Evolutionary conservation across 768 basidiomycete species (phyloP).

Genomic region (Pseudohyphozyma bogoriensis): DNA sequence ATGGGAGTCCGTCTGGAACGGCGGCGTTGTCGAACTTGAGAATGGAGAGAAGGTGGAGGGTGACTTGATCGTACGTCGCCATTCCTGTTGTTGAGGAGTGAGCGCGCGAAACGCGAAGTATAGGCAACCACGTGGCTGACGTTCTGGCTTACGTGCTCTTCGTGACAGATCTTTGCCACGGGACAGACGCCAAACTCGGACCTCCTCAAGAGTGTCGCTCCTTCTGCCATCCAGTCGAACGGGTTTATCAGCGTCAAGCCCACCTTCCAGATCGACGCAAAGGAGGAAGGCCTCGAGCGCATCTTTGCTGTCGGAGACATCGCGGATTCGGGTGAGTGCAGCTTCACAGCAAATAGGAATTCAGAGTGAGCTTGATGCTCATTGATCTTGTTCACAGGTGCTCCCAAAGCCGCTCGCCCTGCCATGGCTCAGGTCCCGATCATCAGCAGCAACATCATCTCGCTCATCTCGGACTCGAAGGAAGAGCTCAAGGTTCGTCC

Average conservation of each 20-base stretch:
- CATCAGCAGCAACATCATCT: slow-evolving; percentile 50
- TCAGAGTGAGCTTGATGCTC: neutral
- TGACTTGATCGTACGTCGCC: slow-evolving; percentile 47
- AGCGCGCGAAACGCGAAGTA: too few species aligned
- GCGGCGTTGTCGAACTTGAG: slow-evolving; percentile 42
- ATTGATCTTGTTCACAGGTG: slow-evolving; percentile 38
- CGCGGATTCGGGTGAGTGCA: slow-evolving; percentile 45
- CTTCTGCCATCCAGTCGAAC: slow-evolving; percentile 34
- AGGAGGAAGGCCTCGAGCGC: neutral
- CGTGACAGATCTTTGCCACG: slow-evolving; percentile 46
- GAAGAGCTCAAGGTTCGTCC: slow-evolving; percentile 37
- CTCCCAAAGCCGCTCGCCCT: slow-evolving; percentile 46
- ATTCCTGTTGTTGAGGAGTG: neutral
- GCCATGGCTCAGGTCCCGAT: slow-evolving; percentile 41
- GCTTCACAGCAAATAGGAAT: too few species aligned
- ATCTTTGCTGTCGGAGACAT: slow-evolving; percentile 57
- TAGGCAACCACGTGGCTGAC: too few species aligned
- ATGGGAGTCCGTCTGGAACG: slow-evolving; percentile 31
- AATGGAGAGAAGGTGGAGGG: slow-evolving; percentile 48
- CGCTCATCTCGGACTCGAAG: slow-evolving; percentile 38
- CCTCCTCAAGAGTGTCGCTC: slow-evolving; percentile 41
- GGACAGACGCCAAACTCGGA: slow-evolving; percentile 53
- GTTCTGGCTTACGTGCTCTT: too few species aligned
- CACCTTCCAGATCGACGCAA: slow-evolving; percentile 45
- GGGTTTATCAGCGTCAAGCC: slow-evolving; percentile 45